Base-by-base conservation (phyloP, 75 land plant species). In the Azolla pinnata region DNA sequence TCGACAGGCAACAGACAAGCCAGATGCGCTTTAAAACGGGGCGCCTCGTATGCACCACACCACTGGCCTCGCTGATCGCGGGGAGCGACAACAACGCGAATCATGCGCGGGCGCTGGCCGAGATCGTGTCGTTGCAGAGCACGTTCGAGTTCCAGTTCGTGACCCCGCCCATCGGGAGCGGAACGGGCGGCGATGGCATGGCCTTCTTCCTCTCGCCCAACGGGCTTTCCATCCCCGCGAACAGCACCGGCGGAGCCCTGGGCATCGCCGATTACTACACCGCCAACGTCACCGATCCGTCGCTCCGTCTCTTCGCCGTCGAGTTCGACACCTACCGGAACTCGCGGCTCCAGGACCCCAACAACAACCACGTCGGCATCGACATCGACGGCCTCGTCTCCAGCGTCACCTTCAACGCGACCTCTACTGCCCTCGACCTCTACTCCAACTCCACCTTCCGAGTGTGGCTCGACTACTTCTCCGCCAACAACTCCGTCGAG, bases 151-250 rank as follows among this genome's bases (percentile, higher is more conserved):
- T n/a, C n/a, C n/a, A n/a, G n/a, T n/a, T n/a, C n/a, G n/a, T n/a
- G n/a, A n/a, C n/a, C n/a, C n/a, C n/a, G n/a, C n/a, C n/a, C n/a
- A n/a, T n/a, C n/a, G n/a, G n/a, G n/a, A n/a, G n/a, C n/a, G n/a
- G n/a, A n/a, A n/a, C n/a, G n/a, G n/a, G n/a, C n/a, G 88, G 88
- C 42, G 81, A 81, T 29, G 88, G 88, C 63, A 18, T 84, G 8
- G 81, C 80, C 26, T 81, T 84, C 60, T 17, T 84, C 12, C 69
- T 81, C 30, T 59, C 64, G 4, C 75, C 78, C 2, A 9, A 60
- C 23, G 9, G 30, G 17, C 57, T 61, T 12, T 75, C 76, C 28
- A 66, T 57, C 26, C 23, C 52, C 5, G 71, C 62, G 0, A 54
- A 75, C 1, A 60, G 21, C 16, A 42, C 71, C 24, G 30, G 72